Evolutionary conservation across 176 grass and related monocot genomes (phyloP), one percentile per base, ranked within the genome.

Genomic region (Oryza glaberrima): DNA sequence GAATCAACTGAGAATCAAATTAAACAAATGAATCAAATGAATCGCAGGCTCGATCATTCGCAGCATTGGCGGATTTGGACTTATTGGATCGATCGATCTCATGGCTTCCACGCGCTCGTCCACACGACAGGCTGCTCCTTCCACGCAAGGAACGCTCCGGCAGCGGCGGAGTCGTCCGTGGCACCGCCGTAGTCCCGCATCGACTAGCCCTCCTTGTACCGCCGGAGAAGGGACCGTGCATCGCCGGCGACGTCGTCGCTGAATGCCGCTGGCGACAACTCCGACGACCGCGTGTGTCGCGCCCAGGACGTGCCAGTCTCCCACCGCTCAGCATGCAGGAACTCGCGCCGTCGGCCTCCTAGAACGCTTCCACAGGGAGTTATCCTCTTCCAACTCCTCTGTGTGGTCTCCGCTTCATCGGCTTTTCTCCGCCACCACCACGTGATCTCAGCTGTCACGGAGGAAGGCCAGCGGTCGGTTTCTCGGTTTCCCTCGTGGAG

Each of bases 41-140:
- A 43, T 9, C 41, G 7, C 8, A 43, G 41, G 41, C 41, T 43
- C 41, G 41, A 43, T 9, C 7, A 43, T 7, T 43, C 41, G 41
- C 9, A 43, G 41, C 46, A 48, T 3, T 13, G 49, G 15, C 49
- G 49, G 49, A 4, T 52, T 52, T 6, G 49, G 5, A 17, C 49
- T 52, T 56, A 5, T 52, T 56, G 16, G 16, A 56, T 56, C 26
- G 76, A 75, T 68, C 34, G 1, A 20, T 49, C 12, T 12, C 90
- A 99, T 76, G 96, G 96, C 79, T 65, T 82, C 96, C 96, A 99
- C 3, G 93, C 93, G 60, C 96, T 96, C 9, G 96, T 93, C 96
- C 96, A 99, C 78, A 96, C 96, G 44, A 99, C 81, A 15, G 93
- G 83, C 86, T 99, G 91, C 49, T 99, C 96, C 91, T 94, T 99